Evolutionary conservation across 2,329 filamentous ascomycete genomes (phyloP).

Genomic region (Neofusicoccum cordaticola): DNA sequence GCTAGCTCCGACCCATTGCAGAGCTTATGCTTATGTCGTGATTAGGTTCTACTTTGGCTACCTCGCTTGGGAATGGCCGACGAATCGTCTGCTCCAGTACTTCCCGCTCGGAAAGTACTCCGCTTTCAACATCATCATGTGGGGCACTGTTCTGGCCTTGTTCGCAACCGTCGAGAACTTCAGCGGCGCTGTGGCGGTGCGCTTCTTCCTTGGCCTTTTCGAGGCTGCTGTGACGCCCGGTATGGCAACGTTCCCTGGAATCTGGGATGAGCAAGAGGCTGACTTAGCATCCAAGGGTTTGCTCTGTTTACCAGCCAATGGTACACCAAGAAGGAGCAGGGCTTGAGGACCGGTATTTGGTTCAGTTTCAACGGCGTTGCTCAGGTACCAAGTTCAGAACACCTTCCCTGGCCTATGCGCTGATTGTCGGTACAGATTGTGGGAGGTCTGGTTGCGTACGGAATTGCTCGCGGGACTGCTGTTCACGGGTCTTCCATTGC

Average conservation of each 20-base stretch:
- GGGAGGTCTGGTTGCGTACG: slow-evolving; percentile 62
- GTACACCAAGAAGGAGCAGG: slow-evolving; percentile 70
- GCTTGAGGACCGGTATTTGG: slow-evolving; percentile 62
- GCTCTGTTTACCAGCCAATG: slow-evolving; percentile 67
- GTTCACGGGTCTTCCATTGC: slow-evolving; percentile 57
- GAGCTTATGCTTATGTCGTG: background rate
- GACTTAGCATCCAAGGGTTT: slow-evolving; percentile 43
- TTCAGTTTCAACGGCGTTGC: slow-evolving; percentile 66
- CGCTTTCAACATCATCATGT: slow-evolving; percentile 61
- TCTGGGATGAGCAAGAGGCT: background rate
- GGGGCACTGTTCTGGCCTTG: slow-evolving; percentile 60
- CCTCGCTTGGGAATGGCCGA: slow-evolving; percentile 64
- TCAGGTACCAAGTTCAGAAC: slow-evolving; percentile 28
- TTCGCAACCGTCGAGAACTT: slow-evolving; percentile 63
- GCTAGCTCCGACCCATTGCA: too few relatives aligned
- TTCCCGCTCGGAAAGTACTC: slow-evolving; percentile 66
- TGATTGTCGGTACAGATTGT: slow-evolving; percentile 47
- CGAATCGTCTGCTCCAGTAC: slow-evolving; percentile 61
- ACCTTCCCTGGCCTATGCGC: too few relatives aligned
- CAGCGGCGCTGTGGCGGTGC: slow-evolving; percentile 59
- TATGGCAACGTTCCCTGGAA: background rate
- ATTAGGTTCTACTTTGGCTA: slow-evolving; percentile 51
- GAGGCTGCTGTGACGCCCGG: slow-evolving; percentile 66
- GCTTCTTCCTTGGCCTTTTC: slow-evolving; percentile 67
- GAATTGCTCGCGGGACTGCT: slow-evolving; percentile 56